Conservation (phyloP, 2,329 filamentous ascomycete species). For the Claviceps arundinis region DNA sequence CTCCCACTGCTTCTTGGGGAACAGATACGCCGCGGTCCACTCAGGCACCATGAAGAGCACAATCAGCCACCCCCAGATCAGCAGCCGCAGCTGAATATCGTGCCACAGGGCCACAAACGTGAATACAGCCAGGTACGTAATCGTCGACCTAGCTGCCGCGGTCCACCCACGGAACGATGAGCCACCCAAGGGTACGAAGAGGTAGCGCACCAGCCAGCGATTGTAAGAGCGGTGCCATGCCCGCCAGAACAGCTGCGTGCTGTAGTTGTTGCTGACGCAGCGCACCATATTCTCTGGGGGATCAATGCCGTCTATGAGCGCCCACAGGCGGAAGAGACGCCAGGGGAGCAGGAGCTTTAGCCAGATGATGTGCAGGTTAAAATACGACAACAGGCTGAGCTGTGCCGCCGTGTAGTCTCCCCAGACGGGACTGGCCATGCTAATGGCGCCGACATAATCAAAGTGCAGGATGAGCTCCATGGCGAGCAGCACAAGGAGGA, state of each 20-base stretch:
- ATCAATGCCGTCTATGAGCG: slow-evolving; percentile 78
- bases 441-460: slow-evolving; percentile 88
- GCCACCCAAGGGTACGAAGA: slow-evolving; percentile 85
- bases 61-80: slow-evolving; percentile 96
- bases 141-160: slow-evolving; percentile 42
- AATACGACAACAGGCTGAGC: slow-evolving; percentile 80
- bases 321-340: slow-evolving; percentile 98
- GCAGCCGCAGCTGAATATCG: slow-evolving; percentile 78
- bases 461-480: slow-evolving; percentile 92
- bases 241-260: slow-evolving; percentile 83
- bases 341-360: slow-evolving; percentile 91
- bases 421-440: slow-evolving; percentile 70
- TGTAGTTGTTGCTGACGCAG: slow-evolving; percentile 92
- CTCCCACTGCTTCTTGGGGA: slow-evolving; percentile 62
- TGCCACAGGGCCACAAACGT: slow-evolving; percentile 98
- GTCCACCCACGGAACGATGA: slow-evolving; percentile 33
- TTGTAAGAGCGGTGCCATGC: slow-evolving; percentile 94
- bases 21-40: slow-evolving; percentile 55
- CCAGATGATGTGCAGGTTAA: slow-evolving; percentile 97
- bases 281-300: slow-evolving; percentile 97
- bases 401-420: slow-evolving; percentile 72
- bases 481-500: slow-evolving; percentile 62
- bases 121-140: slow-evolving; percentile 76
- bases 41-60: slow-evolving; percentile 91
- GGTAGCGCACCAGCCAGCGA: slow-evolving; percentile 84